Evolutionary conservation across 805 yeast species (phyloP).

Genomic region (Blastobotrys parvus): DNA sequence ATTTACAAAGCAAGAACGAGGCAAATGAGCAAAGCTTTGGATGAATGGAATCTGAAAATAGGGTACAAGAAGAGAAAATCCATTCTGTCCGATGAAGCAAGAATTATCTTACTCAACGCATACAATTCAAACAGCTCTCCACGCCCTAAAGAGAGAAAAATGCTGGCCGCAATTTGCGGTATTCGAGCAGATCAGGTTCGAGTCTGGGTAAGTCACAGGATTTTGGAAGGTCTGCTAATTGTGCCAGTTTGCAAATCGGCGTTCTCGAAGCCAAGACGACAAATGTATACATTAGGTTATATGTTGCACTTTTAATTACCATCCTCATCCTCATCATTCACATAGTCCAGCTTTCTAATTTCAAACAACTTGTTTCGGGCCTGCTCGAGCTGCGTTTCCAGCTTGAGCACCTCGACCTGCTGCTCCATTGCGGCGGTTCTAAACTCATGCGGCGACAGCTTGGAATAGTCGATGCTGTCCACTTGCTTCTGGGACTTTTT

Average conservation of each 20-base stretch:
- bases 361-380: conserved; percentile 82
- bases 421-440: conserved; percentile 87
- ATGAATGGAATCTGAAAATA: no score
- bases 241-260: background rate
- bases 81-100: background rate
- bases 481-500: conserved; percentile 30
- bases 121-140: background rate
- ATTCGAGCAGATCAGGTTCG: no score
- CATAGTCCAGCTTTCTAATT: conserved; percentile 70
- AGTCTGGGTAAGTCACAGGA: background rate
- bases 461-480: conserved; percentile 54
- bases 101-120: background rate
- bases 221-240: background rate
- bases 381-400: conserved; percentile 60
- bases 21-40: no score
- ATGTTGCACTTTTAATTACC: background rate
- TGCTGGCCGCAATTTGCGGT: no score
- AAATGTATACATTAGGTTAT: background rate
- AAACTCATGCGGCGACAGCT: conserved; percentile 67
- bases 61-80: no score
- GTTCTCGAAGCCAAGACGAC: background rate
- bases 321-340: conserved; percentile 53
- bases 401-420: conserved; percentile 78
- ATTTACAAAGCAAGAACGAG: no score
- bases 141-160: no score